phyloP scores from a whole-genome alignment of 192 early-diverging fungal species.

The Entomortierella lignicola region DNA sequence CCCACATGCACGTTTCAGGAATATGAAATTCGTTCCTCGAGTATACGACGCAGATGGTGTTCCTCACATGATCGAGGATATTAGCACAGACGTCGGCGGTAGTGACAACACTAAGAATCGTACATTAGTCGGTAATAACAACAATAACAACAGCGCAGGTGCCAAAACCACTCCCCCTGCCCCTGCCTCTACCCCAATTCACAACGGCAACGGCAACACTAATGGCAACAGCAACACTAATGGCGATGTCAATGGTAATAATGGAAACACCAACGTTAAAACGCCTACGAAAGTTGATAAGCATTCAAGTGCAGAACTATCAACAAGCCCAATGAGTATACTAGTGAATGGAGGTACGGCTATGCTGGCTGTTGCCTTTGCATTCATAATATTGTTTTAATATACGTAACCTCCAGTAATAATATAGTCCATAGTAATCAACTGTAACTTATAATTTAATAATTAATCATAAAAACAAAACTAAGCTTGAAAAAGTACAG shows the following conservation, averaged over 20 bases:
- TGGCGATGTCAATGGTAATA: neutral
- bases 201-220: neutral
- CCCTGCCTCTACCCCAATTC: too few species aligned
- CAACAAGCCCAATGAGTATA: neutral
- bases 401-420: neutral
- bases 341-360: neutral
- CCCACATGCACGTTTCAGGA: constrained; percentile 29
- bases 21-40: constrained; percentile 24
- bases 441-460: too few species aligned
- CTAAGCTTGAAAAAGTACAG: too few species aligned
- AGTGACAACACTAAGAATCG: neutral
- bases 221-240: neutral
- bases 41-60: neutral
- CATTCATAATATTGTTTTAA: constrained; percentile 29
- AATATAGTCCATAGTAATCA: too few species aligned
- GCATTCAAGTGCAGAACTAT: constrained; percentile 11
- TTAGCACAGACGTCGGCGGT: neutral
- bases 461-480: too few species aligned
- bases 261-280: too few species aligned
- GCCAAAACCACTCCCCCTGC: too few species aligned
- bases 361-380: constrained; percentile 19
- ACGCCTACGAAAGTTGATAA: neutral
- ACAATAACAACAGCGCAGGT: too few species aligned
- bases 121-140: too few species aligned
- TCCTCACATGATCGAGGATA: neutral